Percentiles rank a stretch among this genome's conserved stretches.
Evolutionary conservation across 805 yeast genomes (phyloP).

Genomic region (Komagataella ulmi): DNA sequence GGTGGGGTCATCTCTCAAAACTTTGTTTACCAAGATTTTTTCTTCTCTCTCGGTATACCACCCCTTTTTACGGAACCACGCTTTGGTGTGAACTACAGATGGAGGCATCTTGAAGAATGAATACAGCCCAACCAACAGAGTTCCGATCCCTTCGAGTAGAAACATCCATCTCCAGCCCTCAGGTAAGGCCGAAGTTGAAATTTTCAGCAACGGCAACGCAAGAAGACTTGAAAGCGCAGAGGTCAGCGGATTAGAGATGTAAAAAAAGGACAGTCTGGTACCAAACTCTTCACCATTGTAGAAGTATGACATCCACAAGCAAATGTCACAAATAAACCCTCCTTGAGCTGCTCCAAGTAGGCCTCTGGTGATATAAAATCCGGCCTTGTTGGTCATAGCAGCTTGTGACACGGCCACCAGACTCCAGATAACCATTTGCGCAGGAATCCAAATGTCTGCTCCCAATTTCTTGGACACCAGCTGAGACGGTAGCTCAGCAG

Average conservation of each 20-base stretch:
- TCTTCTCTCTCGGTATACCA: constrained; percentile 42
- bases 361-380: constrained; percentile 35
- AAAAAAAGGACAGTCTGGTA: constrained; percentile 44
- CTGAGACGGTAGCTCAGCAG: constrained; percentile 55
- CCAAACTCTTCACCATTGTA: constrained; percentile 47
- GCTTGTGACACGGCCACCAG: constrained; percentile 40
- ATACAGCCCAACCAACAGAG: constrained; percentile 36
- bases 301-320: constrained; percentile 54
- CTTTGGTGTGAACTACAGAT: constrained; percentile 17
- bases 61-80: constrained; percentile 13
- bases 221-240: constrained; percentile 30
- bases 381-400: constrained; percentile 22
- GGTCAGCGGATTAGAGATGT: constrained; percentile 39
- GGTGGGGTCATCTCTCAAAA: constrained; percentile 50
- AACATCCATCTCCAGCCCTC: constrained; percentile 59
- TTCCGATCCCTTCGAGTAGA: constrained; percentile 46
- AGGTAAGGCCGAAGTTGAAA: constrained; percentile 29
- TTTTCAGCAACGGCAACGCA: constrained; percentile 37
- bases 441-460: constrained; percentile 49
- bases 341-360: constrained; percentile 50
- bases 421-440: constrained; percentile 44
- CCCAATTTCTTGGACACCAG: constrained; percentile 51
- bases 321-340: constrained; percentile 55
- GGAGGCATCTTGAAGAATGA: constrained; percentile 19
- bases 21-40: constrained; percentile 42